Evolutionary conservation across 768 basidiomycete species (phyloP).

Genomic region (Tulasnella calospora): DNA sequence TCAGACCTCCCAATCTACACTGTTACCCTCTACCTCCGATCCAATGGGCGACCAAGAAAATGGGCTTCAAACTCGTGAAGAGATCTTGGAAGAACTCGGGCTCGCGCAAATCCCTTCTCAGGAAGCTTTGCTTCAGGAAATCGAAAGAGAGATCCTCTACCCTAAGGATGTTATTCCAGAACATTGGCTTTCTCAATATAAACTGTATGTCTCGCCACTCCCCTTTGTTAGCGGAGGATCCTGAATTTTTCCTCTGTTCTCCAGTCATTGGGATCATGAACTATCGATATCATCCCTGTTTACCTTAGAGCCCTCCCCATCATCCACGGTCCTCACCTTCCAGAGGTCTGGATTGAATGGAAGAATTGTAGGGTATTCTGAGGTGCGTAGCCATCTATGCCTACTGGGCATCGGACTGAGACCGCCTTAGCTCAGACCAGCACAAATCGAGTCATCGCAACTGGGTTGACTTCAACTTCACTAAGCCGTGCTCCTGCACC

Average conservation of each 20-base stretch:
- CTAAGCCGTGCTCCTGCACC: constrained; percentile 79
- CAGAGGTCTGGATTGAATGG: constrained; percentile 76
- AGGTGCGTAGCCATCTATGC: constrained; percentile 46
- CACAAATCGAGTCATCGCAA: constrained; percentile 49
- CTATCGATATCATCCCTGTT: constrained; percentile 61
- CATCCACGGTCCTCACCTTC: constrained; percentile 69
- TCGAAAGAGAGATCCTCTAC: constrained; percentile 70
- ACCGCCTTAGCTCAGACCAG: constrained; percentile 44
- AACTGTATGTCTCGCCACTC: constrained; percentile 55
- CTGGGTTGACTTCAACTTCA: constrained; percentile 79
- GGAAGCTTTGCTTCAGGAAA: constrained; percentile 55
- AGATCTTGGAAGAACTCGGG: constrained; percentile 52
- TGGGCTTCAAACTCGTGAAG: background rate
- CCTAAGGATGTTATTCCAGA: constrained; percentile 62
- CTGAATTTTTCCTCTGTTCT: background rate
- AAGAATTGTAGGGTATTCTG: constrained; percentile 71
- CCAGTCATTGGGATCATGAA: constrained; percentile 67
- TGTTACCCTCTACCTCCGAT: background rate
- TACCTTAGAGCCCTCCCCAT: constrained; percentile 59
- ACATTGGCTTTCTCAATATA: constrained; percentile 74
- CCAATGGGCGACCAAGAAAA: background rate
- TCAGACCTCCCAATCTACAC: background rate
- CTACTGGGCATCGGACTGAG: background rate
- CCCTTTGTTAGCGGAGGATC: background rate
- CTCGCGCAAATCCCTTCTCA: constrained; percentile 54